Percentiles rank a stretch among this genome's conserved stretches.
Conservation (phyloP, 306 rosid species). For the Glycine latifolia region DNA sequence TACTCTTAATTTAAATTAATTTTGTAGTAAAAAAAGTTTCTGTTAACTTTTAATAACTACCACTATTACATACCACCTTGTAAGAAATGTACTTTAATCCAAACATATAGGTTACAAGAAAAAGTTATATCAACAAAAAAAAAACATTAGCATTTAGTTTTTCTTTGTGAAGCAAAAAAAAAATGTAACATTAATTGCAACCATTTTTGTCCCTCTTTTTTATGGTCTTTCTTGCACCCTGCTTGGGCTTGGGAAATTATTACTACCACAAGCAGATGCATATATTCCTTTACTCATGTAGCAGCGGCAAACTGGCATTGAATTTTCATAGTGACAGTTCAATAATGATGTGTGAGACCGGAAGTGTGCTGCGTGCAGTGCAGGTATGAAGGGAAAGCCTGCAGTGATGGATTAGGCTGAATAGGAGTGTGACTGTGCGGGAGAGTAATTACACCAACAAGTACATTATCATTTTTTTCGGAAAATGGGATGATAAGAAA, state of each 20-base stretch:
- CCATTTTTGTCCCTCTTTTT: not conserved
- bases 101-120: too few relatives aligned
- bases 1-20: too few relatives aligned
- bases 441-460: conserved; percentile 41
- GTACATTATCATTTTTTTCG: conserved; percentile 47
- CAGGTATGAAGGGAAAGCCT: conserved; percentile 44
- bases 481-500: conserved; percentile 28
- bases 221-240: not conserved
- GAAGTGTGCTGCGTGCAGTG: conserved; percentile 1
- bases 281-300: conserved; percentile 37
- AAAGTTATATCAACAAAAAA: too few relatives aligned
- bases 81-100: too few relatives aligned
- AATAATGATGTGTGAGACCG: conserved; percentile 34
- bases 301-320: conserved; percentile 35
- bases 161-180: too few relatives aligned
- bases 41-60: too few relatives aligned
- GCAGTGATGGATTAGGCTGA: conserved; percentile 50
- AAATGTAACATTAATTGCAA: not conserved
- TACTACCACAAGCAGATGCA: conserved; percentile 29
- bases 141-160: too few relatives aligned
- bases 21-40: too few relatives aligned
- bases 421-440: conserved; percentile 45
- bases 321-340: conserved; percentile 45
- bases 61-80: too few relatives aligned
- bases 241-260: conserved; percentile 3